Evolutionary conservation across 1,284 basidiomycete species (phyloP), one percentile per base, ranked within the genome.

Genomic region (Papiliotrema laurentii): DNA sequence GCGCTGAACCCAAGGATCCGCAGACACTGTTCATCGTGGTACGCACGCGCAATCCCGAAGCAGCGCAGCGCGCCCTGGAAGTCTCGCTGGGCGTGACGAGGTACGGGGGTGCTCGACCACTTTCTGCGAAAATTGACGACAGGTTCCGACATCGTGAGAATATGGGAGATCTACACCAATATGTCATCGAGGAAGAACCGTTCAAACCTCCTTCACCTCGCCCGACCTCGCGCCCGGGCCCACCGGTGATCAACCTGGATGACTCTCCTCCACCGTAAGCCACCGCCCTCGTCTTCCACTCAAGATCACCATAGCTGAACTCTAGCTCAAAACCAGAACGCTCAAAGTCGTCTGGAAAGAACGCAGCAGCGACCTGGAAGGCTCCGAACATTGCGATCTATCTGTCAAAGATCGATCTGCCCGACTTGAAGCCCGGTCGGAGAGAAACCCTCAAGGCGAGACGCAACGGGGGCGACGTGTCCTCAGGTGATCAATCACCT

Each of bases 351-450:
- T 25, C 16, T 7, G 19, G 14, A 5, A 19, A 31, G 18, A 18
- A n/a, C 7, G 10, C 26, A 13, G 33, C 39, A 25, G 26, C 38
- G 37, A n/a, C n/a, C n/a, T 36, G 10, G 24, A 68, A 65, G 60
- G 51, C 68, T 2, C 60, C 60, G 9, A 68, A 66, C 24, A 64
- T 74, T 10, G 54, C 64, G 14, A 69, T 74, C 35, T 74, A 71
- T 44, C 60, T 73, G 1, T 68, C 64, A 13, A 69, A 65, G 9
- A 71, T 72, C 38, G 70, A 72, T 36, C 50, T 74, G 25, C 70
- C 72, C 1, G 72, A 74, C 33, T 59, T 74, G 7, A 55, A 61
- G 21, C 67, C 69, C 18, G 54, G 54, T 16, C 36, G 56, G 19
- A 19, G 55, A 45, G 49, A 49, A 40, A 30, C 26, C 4, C 13